phyloP scores from a whole-genome alignment of 495 filamentous ascomycete genomes.

The Talaromyces proteolyticus region DNA sequence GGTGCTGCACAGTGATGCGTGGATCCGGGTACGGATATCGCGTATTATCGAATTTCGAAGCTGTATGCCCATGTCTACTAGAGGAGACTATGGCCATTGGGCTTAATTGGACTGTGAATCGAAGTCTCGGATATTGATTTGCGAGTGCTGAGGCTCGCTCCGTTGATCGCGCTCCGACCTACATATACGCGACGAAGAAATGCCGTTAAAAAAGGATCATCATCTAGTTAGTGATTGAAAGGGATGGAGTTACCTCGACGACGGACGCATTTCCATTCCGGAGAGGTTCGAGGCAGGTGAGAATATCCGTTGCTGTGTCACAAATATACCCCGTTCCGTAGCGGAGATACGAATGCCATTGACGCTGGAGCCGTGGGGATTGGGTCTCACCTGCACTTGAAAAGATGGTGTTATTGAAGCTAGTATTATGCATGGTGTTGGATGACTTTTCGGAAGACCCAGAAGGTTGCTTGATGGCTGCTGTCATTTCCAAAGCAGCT shows the following conservation, averaged over 20 bases:
- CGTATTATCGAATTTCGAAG: no score
- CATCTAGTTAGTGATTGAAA: no score
- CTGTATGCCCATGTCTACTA: no score
- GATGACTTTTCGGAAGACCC: no score
- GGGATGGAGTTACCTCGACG: conserved; percentile 21
- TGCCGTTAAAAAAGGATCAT: no score
- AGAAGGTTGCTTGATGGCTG: no score
- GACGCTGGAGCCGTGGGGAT: conserved; percentile 18
- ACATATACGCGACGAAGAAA: not conserved
- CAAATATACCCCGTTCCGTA: conserved; percentile 13
- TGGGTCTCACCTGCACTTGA: conserved; percentile 11
- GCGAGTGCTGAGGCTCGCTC: conserved; percentile 15
- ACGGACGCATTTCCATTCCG: conserved; percentile 14
- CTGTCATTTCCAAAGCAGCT: conserved; percentile 28
- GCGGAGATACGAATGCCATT: conserved; percentile 24
- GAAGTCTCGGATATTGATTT: conserved; percentile 19
- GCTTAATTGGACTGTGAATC: conserved; percentile 25
- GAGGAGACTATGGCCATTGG: no score
- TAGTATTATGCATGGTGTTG: conserved; percentile 9
- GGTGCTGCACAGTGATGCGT: conserved; percentile 15
- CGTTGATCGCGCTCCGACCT: conserved; percentile 18
- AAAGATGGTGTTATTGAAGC: conserved; percentile 20
- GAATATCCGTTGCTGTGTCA: conserved; percentile 16
- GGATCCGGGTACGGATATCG: no score
- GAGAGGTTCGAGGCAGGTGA: conserved; percentile 16